Conservation (phyloP, 1,139 yeast species). For the Pichia sp. region DNA sequence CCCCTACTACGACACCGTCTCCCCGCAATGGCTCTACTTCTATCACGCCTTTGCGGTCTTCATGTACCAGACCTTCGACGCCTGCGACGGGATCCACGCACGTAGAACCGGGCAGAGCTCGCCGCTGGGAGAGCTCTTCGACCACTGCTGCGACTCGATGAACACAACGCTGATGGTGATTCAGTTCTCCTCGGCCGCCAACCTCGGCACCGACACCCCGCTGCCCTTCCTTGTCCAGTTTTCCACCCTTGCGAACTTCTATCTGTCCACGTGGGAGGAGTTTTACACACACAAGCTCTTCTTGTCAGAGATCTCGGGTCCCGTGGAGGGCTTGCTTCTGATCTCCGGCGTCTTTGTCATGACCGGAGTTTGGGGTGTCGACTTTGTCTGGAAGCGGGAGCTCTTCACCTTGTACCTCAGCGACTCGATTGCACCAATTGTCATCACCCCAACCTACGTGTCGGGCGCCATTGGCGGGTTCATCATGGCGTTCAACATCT, state of each 20-base stretch:
- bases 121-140: conserved; percentile 91
- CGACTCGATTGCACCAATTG: conserved; percentile 31
- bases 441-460: conserved; percentile 35
- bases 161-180: conserved; percentile 79
- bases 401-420: conserved; percentile 34
- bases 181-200: conserved; percentile 67
- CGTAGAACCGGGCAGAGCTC: conserved; percentile 90
- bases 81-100: conserved; percentile 95
- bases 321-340: conserved; percentile 87
- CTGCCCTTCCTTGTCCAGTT: conserved; percentile 64
- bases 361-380: conserved; percentile 70
- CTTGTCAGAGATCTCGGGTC: conserved; percentile 81
- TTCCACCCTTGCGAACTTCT: conserved; percentile 75
- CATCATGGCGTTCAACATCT: conserved; percentile 65
- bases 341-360: conserved; percentile 49
- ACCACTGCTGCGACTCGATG: conserved; percentile 88
- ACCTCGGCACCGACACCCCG: conserved; percentile 62
- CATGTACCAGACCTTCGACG: conserved; percentile 92
- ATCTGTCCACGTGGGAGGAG: conserved; percentile 94
- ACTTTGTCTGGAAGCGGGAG: conserved; percentile 49
- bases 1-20: conserved; percentile 54
- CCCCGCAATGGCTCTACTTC: conserved; percentile 81
- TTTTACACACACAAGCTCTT: conserved; percentile 83
- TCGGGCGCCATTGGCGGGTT: conserved; percentile 43
- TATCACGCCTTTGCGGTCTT: conserved; percentile 81